phyloP scores from a whole-genome alignment of 1,284 basidiomycete genomes.

The Phylloporus gajari region DNA sequence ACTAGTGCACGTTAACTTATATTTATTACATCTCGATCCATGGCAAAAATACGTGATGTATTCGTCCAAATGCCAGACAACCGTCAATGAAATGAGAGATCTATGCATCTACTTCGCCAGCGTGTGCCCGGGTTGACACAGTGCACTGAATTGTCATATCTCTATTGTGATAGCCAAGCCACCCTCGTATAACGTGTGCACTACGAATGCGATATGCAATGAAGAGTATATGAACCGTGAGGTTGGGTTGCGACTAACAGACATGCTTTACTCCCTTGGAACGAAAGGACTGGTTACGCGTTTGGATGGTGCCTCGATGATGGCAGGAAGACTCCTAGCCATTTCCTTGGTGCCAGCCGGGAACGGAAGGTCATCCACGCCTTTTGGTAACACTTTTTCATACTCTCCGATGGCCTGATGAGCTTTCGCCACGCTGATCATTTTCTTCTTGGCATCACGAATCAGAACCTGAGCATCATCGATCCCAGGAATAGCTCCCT shows the following conservation, averaged over 20 bases:
- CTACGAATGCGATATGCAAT: neutral
- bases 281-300: conserved; percentile 78
- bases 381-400: conserved; percentile 85
- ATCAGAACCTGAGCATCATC: conserved; percentile 81
- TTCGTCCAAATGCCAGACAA: no score
- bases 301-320: conserved; percentile 75
- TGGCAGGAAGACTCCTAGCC: conserved; percentile 69
- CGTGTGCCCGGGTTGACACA: neutral
- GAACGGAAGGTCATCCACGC: conserved; percentile 88
- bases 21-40: neutral
- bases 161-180: neutral
- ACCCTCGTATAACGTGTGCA: neutral
- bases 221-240: conserved; percentile 8
- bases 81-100: neutral
- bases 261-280: conserved; percentile 68
- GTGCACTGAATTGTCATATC: neutral
- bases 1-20: conserved; percentile 12
- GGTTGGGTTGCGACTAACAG: conserved; percentile 13
- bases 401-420: conserved; percentile 81
- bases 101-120: neutral
- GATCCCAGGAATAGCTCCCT: conserved; percentile 78
- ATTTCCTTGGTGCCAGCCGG: conserved; percentile 89
- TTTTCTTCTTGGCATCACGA: conserved; percentile 87
- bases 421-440: conserved; percentile 67
- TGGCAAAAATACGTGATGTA: neutral